Percentiles rank a stretch among this genome's conserved stretches.
Evolutionary conservation across 495 filamentous ascomycete species (phyloP).

Genomic region (Talaromyces liani): DNA sequence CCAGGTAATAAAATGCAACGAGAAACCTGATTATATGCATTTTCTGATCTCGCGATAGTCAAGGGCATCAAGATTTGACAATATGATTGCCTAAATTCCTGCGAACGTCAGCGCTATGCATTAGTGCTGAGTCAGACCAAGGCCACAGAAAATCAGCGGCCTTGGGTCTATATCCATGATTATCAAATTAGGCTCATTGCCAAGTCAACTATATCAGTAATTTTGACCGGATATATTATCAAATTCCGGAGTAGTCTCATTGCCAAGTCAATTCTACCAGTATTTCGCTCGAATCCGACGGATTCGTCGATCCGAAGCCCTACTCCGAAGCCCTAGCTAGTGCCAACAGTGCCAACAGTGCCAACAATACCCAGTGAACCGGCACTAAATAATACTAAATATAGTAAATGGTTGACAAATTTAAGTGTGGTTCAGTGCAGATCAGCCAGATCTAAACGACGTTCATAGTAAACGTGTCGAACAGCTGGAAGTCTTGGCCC

Average conservation of each 20-base stretch:
- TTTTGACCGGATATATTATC: not conserved
- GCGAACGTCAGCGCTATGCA: not conserved
- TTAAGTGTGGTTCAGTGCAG: too few relatives aligned
- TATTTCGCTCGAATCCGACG: not conserved
- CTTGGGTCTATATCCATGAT: not conserved
- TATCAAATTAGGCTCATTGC: not conserved
- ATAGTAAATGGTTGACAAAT: too few relatives aligned
- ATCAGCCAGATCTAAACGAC: too few relatives aligned
- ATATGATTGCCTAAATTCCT: not conserved
- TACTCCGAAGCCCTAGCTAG: too few relatives aligned
- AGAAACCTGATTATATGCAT: not conserved
- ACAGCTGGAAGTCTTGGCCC: too few relatives aligned
- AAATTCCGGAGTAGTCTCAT: not conserved
- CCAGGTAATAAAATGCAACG: not conserved
- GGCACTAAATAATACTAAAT: too few relatives aligned
- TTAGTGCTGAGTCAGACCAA: not conserved
- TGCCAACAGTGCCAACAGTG: too few relatives aligned
- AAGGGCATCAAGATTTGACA: not conserved
- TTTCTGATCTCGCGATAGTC: not conserved
- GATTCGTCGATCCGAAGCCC: too few relatives aligned
- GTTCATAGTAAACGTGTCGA: too few relatives aligned
- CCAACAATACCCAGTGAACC: too few relatives aligned
- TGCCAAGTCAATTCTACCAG: not conserved
- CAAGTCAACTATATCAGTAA: not conserved
- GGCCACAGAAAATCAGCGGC: not conserved